Evolutionary conservation across 306 rosid species (phyloP).

Genomic region (Morella rubra): DNA sequence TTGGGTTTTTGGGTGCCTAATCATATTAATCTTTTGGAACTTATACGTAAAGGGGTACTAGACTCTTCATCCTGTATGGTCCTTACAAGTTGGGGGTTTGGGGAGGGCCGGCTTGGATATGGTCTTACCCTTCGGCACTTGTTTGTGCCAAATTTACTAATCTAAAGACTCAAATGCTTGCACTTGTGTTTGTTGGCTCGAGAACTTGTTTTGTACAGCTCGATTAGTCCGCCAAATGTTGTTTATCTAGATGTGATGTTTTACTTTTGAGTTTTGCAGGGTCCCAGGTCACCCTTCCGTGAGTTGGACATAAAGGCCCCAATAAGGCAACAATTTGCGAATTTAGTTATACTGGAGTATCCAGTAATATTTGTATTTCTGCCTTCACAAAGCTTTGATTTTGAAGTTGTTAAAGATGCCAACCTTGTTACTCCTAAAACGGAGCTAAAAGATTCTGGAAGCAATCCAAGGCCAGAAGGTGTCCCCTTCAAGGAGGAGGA

Average conservation of each 20-base stretch:
- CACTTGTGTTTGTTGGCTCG: background rate
- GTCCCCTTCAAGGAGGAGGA: constrained; percentile 71
- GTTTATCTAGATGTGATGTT: background rate
- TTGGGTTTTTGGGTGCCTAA: background rate
- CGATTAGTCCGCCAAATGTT: background rate
- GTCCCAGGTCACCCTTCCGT: constrained; percentile 57
- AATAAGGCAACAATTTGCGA: constrained; percentile 64
- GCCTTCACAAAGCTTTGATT: constrained; percentile 60
- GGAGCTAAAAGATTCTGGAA: constrained; percentile 32
- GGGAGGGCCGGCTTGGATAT: background rate
- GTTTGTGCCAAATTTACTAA: background rate
- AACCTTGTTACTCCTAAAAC: constrained; percentile 33
- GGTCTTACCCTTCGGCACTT: background rate
- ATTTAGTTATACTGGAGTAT: constrained; percentile 68
- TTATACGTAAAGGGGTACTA: background rate
- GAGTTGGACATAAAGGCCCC: constrained; percentile 68
- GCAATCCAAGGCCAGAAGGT: constrained; percentile 41
- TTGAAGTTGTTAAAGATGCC: constrained; percentile 55
- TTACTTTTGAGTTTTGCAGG: constrained; percentile 43
- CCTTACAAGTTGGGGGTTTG: background rate
- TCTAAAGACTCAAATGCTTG: background rate
- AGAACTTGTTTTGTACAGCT: background rate
- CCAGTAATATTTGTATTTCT: constrained; percentile 73
- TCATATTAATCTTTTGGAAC: background rate
- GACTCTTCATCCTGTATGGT: background rate